Conservation (phyloP, 495 filamentous ascomycete genomes). For the Gamarada debralockiae region DNA sequence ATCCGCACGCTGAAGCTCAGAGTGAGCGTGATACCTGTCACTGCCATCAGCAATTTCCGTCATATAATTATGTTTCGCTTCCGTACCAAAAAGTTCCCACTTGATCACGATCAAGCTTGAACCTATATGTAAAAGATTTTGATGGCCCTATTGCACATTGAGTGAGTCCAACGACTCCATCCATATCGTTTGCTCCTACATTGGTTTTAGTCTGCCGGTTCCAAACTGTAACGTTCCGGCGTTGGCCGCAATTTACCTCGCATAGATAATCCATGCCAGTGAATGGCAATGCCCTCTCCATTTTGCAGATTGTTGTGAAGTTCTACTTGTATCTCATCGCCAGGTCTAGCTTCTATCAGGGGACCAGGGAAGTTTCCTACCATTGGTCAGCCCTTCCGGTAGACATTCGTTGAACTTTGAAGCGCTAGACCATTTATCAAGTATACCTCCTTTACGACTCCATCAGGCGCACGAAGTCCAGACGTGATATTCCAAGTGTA, state of each 20-base stretch:
- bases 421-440: slow-evolving; percentile 20
- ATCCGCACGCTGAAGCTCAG: slow-evolving; percentile 37
- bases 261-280: slow-evolving; percentile 19
- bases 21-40: slow-evolving; percentile 29
- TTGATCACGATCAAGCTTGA: slow-evolving; percentile 43
- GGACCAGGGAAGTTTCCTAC: slow-evolving; percentile 17
- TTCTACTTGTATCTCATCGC: slow-evolving; percentile 12
- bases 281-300: slow-evolving; percentile 16
- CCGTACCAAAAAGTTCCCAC: slow-evolving; percentile 39
- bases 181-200: slow-evolving; percentile 56
- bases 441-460: slow-evolving; percentile 38
- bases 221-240: no score
- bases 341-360: slow-evolving; percentile 14
- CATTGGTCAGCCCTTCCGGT: neutral
- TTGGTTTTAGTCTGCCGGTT: neutral
- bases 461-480: slow-evolving; percentile 35
- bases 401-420: neutral
- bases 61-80: no score
- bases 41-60: no score
- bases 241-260: no score
- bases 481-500: slow-evolving; percentile 35
- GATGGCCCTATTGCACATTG: slow-evolving; percentile 50
- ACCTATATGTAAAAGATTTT: slow-evolving; percentile 38
- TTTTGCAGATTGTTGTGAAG: slow-evolving; percentile 10
- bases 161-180: slow-evolving; percentile 55